These are phyloP conservation scores for Aciculosporium take DNA, from an alignment of 2,329 filamentous ascomycete species.

Conservation along the genomic window DNA sequence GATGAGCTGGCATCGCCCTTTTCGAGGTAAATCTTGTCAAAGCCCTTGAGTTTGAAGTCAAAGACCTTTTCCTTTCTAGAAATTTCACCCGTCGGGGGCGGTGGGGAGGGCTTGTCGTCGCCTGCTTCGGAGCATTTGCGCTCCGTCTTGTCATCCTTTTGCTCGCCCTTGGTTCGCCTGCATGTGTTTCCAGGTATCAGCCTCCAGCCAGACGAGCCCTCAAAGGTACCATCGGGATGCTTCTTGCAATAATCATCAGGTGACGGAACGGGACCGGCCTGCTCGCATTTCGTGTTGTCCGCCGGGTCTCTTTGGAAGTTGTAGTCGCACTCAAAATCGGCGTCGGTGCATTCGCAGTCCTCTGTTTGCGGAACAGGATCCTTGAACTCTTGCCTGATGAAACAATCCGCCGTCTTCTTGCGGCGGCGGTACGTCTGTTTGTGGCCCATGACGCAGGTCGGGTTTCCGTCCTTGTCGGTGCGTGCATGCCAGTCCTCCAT, in stretches of 20 bases:
- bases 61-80: slow-evolving; percentile 47
- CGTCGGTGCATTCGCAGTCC: slow-evolving; percentile 65
- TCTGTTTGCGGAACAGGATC: slow-evolving; percentile 57
- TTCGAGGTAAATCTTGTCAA: slow-evolving; percentile 63
- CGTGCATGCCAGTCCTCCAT: slow-evolving; percentile 85
- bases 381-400: slow-evolving; percentile 73
- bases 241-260: slow-evolving; percentile 62
- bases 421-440: slow-evolving; percentile 75
- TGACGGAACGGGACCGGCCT: slow-evolving; percentile 44
- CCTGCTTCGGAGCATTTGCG: slow-evolving; percentile 55
- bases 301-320: slow-evolving; percentile 59
- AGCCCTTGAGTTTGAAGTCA: slow-evolving; percentile 35
- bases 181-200: slow-evolving; percentile 77
- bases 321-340: slow-evolving; percentile 93
- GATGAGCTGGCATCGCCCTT: slow-evolving; percentile 48
- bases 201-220: slow-evolving; percentile 79
- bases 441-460: slow-evolving; percentile 90
- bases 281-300: slow-evolving; percentile 55
- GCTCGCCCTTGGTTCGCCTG: slow-evolving; percentile 41
- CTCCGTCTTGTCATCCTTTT: slow-evolving; percentile 61
- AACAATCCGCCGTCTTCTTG: slow-evolving; percentile 80
- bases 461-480: slow-evolving; percentile 61
- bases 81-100: slow-evolving; percentile 53
- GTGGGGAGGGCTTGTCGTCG: slow-evolving; percentile 24
- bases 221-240: slow-evolving; percentile 55